Conservation (phyloP, 2,329 filamentous ascomycete genomes). For the Penicillium verrucosum region DNA sequence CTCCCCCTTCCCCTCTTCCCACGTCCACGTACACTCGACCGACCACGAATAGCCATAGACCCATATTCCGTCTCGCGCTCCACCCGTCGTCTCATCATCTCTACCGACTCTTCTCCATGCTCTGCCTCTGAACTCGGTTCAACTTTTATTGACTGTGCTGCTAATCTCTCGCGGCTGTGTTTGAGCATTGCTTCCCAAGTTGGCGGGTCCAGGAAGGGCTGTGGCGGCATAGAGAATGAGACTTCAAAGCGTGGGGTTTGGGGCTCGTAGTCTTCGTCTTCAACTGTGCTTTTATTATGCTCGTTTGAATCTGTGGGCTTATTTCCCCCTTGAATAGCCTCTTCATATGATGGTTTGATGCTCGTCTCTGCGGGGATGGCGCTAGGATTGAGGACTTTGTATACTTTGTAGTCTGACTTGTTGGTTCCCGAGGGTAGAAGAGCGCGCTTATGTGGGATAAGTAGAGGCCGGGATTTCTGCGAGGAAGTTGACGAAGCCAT, state of each 20-base stretch:
- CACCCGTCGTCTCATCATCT: constrained; percentile 17
- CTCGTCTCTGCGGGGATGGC: constrained; percentile 18
- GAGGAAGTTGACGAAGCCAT: constrained; percentile 8
- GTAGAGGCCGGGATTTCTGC: constrained; percentile 16
- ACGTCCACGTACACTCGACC: constrained; percentile 22
- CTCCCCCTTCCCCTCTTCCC: constrained; percentile 16
- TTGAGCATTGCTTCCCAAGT: constrained; percentile 32
- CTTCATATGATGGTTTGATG: constrained; percentile 12
- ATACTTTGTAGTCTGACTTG: not conserved
- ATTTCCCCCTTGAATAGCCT: not conserved
- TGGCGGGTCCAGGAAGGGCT: constrained; percentile 41
- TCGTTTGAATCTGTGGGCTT: not conserved
- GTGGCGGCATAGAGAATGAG: constrained; percentile 32
- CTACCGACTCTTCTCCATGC: constrained; percentile 11
- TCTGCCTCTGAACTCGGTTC: not conserved
- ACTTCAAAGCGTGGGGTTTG: constrained; percentile 26
- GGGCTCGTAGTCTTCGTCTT: not conserved
- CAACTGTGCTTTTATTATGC: not conserved
- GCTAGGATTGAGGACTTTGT: constrained; percentile 25
- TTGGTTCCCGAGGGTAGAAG: constrained; percentile 16
- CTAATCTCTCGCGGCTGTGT: constrained; percentile 9
- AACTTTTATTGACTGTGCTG: constrained; percentile 3
- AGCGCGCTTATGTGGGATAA: constrained; percentile 30
- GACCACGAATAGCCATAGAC: constrained; percentile 33
- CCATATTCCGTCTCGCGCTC: constrained; percentile 32